Evolutionary conservation across 345 rosid genomes (phyloP), one percentile per base, ranked within the genome.

Genomic region (Populus ilicifolia): DNA sequence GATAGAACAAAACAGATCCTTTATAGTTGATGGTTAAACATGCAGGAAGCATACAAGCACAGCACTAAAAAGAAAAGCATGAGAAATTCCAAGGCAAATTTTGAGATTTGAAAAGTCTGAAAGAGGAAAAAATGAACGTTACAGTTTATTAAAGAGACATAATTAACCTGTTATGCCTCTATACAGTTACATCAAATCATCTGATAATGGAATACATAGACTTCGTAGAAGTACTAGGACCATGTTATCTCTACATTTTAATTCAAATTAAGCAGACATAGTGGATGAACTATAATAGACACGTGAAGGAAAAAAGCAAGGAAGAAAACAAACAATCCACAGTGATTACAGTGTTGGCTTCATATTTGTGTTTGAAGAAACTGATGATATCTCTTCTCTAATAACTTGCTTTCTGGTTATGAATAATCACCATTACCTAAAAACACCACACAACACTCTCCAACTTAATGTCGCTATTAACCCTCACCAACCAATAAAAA

Each of bases 1-100:
- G 78, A 80, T 79, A 46, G 18, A 81, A 80, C 74, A 77, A 77
- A 70, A 79, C 38, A 21, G 74, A 77, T 3, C 64, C 23, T n/a
- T 59, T 23, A 44, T 54, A 81, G 39, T 20, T 16, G 71, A 77
- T 13, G 25, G 27, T 8, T 39, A 23, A 70, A 63, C 63, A 63
- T 27, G 71, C 43, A 39, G 54, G 46, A 67, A 61, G 50, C 35
- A 80, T 65, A 73, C 54, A 79, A 70, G 73, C 64, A 17, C 11
- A 0, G 66, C 21, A 41, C 17, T 25, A 63, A 48, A 3, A 33
- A 13, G 70, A 36, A n/a, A 30, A 75, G 48, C 70, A 75, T 56
- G 39, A 56, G 27, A 71, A 62, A 38, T 63, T 29, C 43, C 38
- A 44, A 66, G 13, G 9, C 27, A 35, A 29, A 71, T 35, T 48